Conservation (phyloP, 169 alveolate species). For the Plasmodium inui region DNA sequence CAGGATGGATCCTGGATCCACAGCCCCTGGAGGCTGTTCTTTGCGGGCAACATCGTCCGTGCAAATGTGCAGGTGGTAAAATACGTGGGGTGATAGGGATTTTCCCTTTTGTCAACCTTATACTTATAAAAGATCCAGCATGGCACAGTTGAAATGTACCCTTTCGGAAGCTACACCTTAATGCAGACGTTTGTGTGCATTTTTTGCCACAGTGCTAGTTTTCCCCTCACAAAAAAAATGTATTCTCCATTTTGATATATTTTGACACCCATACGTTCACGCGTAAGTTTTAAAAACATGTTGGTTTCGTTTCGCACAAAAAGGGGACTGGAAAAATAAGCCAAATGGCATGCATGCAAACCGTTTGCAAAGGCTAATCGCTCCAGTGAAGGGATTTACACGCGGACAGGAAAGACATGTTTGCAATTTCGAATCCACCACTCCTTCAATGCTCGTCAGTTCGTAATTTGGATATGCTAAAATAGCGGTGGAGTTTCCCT, state of each 20-base stretch:
- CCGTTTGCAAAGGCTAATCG: neutral
- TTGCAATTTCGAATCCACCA: neutral
- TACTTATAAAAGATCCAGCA: neutral
- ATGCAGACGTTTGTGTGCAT: neutral
- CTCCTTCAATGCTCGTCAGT: neutral
- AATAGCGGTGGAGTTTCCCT: neutral
- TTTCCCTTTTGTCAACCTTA: neutral
- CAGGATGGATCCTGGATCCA: neutral
- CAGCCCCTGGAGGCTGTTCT: neutral
- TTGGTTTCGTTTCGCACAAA: neutral
- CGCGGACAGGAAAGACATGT: neutral
- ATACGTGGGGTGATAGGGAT: neutral
- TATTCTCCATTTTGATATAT: neutral
- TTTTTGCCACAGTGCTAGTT: neutral
- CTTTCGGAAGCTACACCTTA: neutral
- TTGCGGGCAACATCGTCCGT: neutral
- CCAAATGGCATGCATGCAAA: neutral
- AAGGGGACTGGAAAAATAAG: neutral
- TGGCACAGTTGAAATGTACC: neutral
- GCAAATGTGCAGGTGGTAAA: neutral
- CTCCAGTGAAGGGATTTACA: neutral
- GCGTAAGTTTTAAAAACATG: neutral
- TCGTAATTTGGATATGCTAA: neutral
- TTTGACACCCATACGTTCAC: neutral
- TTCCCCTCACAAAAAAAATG: neutral